Percentiles rank a stretch among this genome's conserved stretches.
Evolutionary conservation across 192 early-diverging fungal species (phyloP).

Genomic region (Funneliformis mosseae): DNA sequence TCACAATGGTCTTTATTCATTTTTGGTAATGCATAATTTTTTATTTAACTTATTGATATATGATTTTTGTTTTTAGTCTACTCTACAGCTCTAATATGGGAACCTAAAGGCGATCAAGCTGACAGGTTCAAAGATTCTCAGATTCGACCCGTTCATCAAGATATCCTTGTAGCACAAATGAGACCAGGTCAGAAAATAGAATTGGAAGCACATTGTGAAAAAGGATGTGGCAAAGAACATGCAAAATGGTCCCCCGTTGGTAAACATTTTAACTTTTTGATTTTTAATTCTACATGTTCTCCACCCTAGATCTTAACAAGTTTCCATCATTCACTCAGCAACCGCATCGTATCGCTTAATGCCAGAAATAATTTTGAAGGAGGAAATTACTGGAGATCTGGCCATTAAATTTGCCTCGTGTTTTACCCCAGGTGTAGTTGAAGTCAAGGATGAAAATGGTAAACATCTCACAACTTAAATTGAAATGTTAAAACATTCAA

Average conservation of each 20-base stretch:
- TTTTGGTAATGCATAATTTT: background rate
- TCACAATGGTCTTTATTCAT: constrained; percentile 51
- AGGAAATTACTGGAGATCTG: constrained; percentile 81
- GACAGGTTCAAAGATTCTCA: constrained; percentile 66
- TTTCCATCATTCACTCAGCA: constrained; percentile 42
- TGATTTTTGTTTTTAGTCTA: constrained; percentile 52
- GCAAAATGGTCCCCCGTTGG: constrained; percentile 96
- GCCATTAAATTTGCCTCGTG: constrained; percentile 83
- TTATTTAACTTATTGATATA: background rate
- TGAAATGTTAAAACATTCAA: background rate
- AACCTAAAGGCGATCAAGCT: constrained; percentile 89
- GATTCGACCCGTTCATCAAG: constrained; percentile 80
- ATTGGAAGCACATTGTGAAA: constrained; percentile 84
- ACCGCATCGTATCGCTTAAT: constrained; percentile 94
- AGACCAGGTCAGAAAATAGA: constrained; percentile 87
- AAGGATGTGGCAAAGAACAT: constrained; percentile 94
- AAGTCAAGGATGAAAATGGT: constrained; percentile 67
- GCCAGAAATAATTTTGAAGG: constrained; percentile 85
- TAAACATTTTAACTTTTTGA: constrained; percentile 17
- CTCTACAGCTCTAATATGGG: constrained; percentile 79
- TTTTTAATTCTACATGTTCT: background rate
- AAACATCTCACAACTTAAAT: background rate
- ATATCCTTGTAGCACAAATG: constrained; percentile 93
- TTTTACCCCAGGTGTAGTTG: constrained; percentile 87
- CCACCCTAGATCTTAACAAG: background rate